Conservation (phyloP, 2,329 filamentous ascomycete genomes). For the Verticillium isaacii region DNA sequence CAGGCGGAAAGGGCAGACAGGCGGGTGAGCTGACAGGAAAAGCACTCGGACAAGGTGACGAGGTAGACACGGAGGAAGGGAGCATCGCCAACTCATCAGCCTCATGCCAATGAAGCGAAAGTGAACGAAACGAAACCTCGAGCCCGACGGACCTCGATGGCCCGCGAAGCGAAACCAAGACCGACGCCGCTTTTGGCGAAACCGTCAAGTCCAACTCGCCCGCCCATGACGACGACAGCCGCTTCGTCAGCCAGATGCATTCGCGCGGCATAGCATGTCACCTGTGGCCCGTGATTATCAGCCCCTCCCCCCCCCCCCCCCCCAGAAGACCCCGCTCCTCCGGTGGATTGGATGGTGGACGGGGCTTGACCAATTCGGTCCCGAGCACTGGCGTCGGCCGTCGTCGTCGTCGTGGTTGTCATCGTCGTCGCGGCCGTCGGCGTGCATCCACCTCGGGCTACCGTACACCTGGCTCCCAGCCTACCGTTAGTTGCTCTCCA, state of each 20-base stretch:
- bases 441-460: too few species aligned
- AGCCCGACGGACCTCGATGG: background rate
- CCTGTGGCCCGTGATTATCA: background rate
- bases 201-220: background rate
- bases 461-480: too few species aligned
- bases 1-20: background rate
- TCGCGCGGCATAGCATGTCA: background rate
- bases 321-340: background rate
- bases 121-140: background rate
- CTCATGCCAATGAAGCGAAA: too few species aligned
- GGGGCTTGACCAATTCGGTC: background rate
- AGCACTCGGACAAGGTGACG: too few species aligned
- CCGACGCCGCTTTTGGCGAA: background rate
- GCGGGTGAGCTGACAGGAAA: too few species aligned
- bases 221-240: background rate
- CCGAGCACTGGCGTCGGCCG: background rate
- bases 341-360: background rate
- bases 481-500: too few species aligned
- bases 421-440: too few species aligned
- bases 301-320: too few species aligned
- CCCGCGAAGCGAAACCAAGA: background rate
- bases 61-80: background rate
- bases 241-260: background rate
- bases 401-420: background rate
- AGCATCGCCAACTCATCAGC: background rate